These are phyloP conservation scores for Populus euphratica DNA, from an alignment of 345 rosid genomes.

Conservation along the genomic window DNA sequence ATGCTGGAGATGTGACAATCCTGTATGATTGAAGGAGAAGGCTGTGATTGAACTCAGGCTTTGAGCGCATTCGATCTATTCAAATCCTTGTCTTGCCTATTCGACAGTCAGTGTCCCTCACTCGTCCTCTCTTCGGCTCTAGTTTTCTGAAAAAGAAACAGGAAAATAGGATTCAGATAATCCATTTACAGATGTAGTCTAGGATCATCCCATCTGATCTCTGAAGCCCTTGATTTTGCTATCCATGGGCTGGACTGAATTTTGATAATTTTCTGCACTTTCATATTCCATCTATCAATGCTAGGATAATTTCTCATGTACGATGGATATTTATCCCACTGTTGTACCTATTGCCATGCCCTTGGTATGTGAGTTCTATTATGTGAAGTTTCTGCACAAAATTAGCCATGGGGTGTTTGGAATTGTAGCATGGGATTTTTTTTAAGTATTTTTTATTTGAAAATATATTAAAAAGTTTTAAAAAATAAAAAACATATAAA, in stretches of 20 bases:
- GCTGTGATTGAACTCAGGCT: background rate
- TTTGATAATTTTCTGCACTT: constrained; percentile 1
- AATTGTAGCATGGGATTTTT: no score
- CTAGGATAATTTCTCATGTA: background rate
- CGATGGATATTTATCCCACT: background rate
- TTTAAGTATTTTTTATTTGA: no score
- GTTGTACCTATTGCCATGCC: background rate
- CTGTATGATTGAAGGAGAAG: background rate
- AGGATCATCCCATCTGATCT: background rate
- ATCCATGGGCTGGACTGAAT: background rate
- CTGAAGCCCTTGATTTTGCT: constrained; percentile 7
- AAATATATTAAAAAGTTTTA: no score
- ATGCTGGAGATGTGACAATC: background rate
- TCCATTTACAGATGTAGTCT: background rate
- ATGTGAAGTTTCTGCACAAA: background rate
- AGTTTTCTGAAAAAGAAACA: background rate
- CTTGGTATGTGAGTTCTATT: background rate
- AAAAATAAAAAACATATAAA: no score
- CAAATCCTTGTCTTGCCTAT: background rate
- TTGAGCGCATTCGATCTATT: background rate
- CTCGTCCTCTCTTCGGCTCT: background rate
- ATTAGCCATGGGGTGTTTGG: background rate
- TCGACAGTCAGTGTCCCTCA: background rate
- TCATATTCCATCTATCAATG: background rate
- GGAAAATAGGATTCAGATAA: background rate